These are phyloP conservation scores for Cucurbitaria berberidis DNA, from an alignment of 2,329 filamentous ascomycete genomes.

Conservation along the genomic window DNA sequence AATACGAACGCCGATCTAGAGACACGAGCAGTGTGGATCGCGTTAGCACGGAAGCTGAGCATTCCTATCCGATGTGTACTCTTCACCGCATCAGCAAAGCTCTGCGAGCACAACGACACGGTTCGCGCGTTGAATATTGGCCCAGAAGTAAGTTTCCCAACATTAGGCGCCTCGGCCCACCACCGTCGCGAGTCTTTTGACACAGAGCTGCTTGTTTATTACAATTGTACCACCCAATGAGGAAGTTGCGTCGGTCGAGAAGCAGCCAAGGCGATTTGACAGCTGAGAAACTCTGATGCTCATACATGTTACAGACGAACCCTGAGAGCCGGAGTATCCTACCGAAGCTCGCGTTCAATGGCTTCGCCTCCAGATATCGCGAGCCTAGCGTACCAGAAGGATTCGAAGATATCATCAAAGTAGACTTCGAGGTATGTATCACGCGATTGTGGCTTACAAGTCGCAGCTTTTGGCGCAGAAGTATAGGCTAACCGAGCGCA, in stretches of 20 bases:
- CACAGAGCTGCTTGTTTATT: slow-evolving; percentile 6
- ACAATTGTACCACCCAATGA: slow-evolving; percentile 13
- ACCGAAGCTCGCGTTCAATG: slow-evolving; percentile 79
- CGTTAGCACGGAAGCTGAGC: slow-evolving; percentile 71
- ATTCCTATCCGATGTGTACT: slow-evolving; percentile 84
- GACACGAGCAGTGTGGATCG: slow-evolving; percentile 78
- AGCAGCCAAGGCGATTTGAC: slow-evolving; percentile 4
- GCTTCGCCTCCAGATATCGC: slow-evolving; percentile 75
- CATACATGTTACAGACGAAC: slow-evolving; percentile 65
- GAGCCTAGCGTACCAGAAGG: slow-evolving; percentile 77
- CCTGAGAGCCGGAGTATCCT: slow-evolving; percentile 78
- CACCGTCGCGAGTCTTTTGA: slow-evolving; percentile 8
- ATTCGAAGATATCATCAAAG: slow-evolving; percentile 76
- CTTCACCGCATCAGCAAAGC: slow-evolving; percentile 73
- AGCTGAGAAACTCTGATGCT: slow-evolving; percentile 19
- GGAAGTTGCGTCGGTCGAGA: slow-evolving; percentile 13
- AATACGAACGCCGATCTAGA: slow-evolving; percentile 92
- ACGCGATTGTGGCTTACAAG: slow-evolving; percentile 4
- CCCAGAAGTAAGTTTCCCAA: slow-evolving; percentile 41
- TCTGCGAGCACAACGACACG: slow-evolving; percentile 86
- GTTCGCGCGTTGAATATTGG: slow-evolving; percentile 70
- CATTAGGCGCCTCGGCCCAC: slow-evolving; percentile 13
- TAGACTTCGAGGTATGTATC: slow-evolving; percentile 70
- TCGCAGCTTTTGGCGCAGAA: slow-evolving; percentile 3
- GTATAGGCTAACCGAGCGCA: slow-evolving; percentile 28